phyloP scores from a whole-genome alignment of 2,329 filamentous ascomycete species.

The Berkeleyomyces rouxiae region DNA sequence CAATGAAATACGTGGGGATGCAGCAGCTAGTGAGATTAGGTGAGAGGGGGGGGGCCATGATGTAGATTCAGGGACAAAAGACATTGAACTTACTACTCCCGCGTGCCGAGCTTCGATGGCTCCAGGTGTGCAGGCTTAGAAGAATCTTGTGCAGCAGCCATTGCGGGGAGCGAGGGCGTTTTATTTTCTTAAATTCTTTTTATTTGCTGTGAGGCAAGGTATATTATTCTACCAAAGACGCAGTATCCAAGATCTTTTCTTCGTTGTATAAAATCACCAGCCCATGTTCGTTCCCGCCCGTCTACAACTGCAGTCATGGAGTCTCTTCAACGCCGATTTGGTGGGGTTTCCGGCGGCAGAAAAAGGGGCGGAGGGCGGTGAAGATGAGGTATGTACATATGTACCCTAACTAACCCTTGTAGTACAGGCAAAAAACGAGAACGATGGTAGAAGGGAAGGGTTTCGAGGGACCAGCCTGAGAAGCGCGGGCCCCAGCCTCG shows the following conservation, averaged over 20 bases:
- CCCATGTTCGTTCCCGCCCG: neutral
- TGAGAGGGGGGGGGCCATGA: neutral
- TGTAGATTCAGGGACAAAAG: slow-evolving; percentile 6
- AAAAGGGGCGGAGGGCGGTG: neutral
- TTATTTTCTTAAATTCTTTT: neutral
- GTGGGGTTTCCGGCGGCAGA: neutral
- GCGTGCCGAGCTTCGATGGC: slow-evolving; percentile 69
- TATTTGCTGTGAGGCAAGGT: neutral
- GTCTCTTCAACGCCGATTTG: neutral
- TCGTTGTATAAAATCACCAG: neutral
- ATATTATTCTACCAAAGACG: neutral
- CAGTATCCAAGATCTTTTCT: neutral
- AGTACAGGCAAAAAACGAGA: neutral
- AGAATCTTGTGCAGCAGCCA: slow-evolving; percentile 8
- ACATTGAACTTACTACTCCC: slow-evolving; percentile 55
- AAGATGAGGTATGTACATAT: neutral
- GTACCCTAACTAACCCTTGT: neutral
- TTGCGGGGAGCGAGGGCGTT: neutral
- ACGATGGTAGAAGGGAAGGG: neutral
- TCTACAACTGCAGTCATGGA: no score
- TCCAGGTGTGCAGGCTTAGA: slow-evolving; percentile 48
- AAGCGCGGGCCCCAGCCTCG: no score
- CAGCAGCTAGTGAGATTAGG: neutral
- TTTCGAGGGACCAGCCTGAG: no score
- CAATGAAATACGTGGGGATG: neutral